These are phyloP conservation scores for Aspergillus sp. DNA, from an alignment of 2,329 filamentous ascomycete species.

Conservation along the genomic window DNA sequence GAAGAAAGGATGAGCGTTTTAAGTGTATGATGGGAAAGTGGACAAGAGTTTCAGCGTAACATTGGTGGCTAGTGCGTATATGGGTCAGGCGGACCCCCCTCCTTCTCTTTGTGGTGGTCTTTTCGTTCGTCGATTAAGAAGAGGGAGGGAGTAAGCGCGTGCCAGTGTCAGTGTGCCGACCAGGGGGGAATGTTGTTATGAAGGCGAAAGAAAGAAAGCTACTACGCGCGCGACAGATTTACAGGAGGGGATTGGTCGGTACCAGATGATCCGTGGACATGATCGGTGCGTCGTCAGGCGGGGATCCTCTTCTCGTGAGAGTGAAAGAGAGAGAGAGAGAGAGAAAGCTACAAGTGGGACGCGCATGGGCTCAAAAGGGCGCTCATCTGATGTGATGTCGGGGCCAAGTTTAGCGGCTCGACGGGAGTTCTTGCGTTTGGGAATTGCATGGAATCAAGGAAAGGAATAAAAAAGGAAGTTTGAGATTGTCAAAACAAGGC, in stretches of 20 bases:
- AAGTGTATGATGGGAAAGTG: slow-evolving; percentile 6
- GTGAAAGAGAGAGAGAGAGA: neutral
- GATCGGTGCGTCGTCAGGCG: neutral
- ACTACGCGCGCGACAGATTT: neutral
- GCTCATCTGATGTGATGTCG: neutral
- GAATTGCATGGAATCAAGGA: neutral
- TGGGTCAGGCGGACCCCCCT: neutral
- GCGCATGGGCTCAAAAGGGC: neutral
- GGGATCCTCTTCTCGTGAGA: neutral
- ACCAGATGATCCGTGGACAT: neutral
- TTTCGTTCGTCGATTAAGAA: neutral
- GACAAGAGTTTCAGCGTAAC: slow-evolving; percentile 8
- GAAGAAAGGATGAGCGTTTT: slow-evolving; percentile 2
- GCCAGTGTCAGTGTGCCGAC: neutral
- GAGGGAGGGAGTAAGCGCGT: neutral
- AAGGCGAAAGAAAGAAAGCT: neutral
- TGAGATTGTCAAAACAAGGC: neutral
- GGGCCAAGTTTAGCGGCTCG: neutral
- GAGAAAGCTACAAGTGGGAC: neutral
- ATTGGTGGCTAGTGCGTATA: neutral
- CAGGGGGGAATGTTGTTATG: neutral
- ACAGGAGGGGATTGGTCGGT: neutral
- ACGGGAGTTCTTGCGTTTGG: neutral
- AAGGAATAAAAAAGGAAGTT: neutral
- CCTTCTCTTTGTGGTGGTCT: neutral